These are phyloP conservation scores for Leavenworthia alabamica DNA, from an alignment of 345 rosid species.

Conservation along the genomic window DNA sequence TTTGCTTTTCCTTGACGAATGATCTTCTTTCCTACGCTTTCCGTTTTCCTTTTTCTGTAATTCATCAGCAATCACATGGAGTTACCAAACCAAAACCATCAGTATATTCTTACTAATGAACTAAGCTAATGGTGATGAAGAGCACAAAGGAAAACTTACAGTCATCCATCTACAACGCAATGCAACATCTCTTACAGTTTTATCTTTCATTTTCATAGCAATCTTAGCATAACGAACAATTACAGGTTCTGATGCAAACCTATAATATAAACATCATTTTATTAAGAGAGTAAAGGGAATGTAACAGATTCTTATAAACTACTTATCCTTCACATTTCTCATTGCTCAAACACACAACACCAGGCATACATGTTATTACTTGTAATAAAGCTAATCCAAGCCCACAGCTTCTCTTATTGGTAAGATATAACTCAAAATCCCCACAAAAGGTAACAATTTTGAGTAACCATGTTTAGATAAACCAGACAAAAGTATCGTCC, in stretches of 20 bases:
- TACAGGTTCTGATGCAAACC: constrained; percentile 51
- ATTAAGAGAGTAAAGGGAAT: neutral
- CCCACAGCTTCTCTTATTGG: neutral
- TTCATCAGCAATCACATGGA: constrained; percentile 16
- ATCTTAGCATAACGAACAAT: constrained; percentile 77
- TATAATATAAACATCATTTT: constrained; percentile 26
- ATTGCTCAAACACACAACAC: neutral
- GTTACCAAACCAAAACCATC: neutral
- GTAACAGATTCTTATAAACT: neutral
- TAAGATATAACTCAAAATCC: neutral
- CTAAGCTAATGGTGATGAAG: neutral
- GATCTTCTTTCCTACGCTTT: constrained; percentile 79
- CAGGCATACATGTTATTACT: neutral
- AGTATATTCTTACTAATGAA: neutral
- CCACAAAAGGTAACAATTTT: neutral
- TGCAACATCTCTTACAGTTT: constrained; percentile 80
- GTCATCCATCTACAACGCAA: constrained; percentile 79
- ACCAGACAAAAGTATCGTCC: too few relatives aligned
- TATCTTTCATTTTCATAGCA: constrained; percentile 65
- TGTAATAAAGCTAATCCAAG: neutral
- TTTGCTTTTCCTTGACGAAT: constrained; percentile 65
- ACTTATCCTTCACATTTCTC: neutral
- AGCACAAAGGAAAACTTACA: constrained; percentile 36
- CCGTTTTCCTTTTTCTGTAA: constrained; percentile 75
- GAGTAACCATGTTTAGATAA: neutral